Base-by-base conservation (phyloP, 1,284 basidiomycete species). In the Leccinum griseonigrum region DNA sequence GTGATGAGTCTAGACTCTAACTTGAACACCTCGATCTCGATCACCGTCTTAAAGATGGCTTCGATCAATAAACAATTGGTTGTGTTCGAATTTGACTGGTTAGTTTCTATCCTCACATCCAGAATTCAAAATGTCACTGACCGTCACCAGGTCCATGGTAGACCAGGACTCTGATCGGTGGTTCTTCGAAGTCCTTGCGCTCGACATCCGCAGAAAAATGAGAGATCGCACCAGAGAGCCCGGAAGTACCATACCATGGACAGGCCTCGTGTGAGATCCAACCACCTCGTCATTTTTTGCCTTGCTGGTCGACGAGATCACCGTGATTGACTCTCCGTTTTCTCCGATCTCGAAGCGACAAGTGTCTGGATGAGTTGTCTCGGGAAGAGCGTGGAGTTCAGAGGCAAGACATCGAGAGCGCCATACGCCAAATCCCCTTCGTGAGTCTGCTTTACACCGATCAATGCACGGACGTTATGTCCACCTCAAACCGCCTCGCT, bases 61-160 rank as follows among this genome's bases (percentile, higher is more conserved):
- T 65, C 78, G 54, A 72, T 83, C 54, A 75, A 79, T 56, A 87
- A 83, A 67, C 94, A 97, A 75, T 87, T 98, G 54, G 82, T 98
- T 66, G 90, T 98, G 16, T 98, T 92, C 69, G 97, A 99, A 77
- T 98, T 98, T 79, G 97, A 99, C 83, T 98, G 96, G 96, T 93
- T 73, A 64, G 81, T 76, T 31, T 52, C 51, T 74, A 38, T 29
- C 26, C 10, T 29, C 11, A 16, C 4, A 18, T 16, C 11, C 18
- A 18, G 16, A 18, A 11, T 36, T 7, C 10, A 32, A 28, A 26
- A 51, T 8, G 26, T 7, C 46, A 9, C 50, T 38, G 22, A 54
- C 4, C 26, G 4, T 13, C 50, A 62, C 14, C 22, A 92, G 91
- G 91, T 92, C 92, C 54, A 82, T 91, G 76, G 90, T 90, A 60